A percentile compares a stretch with the other conserved stretches of the same genome.
Evolutionary conservation across 2,329 filamentous ascomycete species (phyloP).

Genomic region (Trichoderma atrobrunneum): DNA sequence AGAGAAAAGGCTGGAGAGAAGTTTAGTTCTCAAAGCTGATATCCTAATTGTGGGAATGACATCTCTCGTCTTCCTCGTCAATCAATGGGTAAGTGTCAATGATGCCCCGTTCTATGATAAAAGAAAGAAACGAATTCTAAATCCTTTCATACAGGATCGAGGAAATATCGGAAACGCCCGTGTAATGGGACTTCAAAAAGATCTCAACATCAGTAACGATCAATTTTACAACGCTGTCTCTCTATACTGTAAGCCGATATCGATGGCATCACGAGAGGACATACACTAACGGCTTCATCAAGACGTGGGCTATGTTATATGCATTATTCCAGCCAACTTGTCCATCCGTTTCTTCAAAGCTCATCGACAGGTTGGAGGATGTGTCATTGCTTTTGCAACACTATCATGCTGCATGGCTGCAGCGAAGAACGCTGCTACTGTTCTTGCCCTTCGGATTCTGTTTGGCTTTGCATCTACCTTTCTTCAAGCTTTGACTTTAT

Average conservation of each 20-base stretch:
- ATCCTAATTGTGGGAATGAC: neutral
- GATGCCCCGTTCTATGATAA: neutral
- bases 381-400: slow-evolving; percentile 6
- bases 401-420: slow-evolving; percentile 8
- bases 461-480: neutral
- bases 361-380: neutral
- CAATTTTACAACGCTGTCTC: neutral
- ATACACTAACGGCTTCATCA: neutral
- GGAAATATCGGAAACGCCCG: slow-evolving; percentile 5
- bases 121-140: neutral
- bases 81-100: neutral
- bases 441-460: neutral
- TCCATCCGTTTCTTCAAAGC: neutral
- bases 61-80: neutral
- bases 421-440: neutral
- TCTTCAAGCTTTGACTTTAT: neutral
- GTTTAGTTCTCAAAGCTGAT: neutral
- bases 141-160: neutral
- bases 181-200: neutral
- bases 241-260: neutral
- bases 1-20: neutral
- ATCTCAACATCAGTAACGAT: neutral
- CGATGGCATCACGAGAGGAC: too few relatives aligned
- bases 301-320: slow-evolving; percentile 6
- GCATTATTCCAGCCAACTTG: neutral